Evolutionary conservation across 1,284 basidiomycete species (phyloP).

Genomic region (Fereydounia khargensis): DNA sequence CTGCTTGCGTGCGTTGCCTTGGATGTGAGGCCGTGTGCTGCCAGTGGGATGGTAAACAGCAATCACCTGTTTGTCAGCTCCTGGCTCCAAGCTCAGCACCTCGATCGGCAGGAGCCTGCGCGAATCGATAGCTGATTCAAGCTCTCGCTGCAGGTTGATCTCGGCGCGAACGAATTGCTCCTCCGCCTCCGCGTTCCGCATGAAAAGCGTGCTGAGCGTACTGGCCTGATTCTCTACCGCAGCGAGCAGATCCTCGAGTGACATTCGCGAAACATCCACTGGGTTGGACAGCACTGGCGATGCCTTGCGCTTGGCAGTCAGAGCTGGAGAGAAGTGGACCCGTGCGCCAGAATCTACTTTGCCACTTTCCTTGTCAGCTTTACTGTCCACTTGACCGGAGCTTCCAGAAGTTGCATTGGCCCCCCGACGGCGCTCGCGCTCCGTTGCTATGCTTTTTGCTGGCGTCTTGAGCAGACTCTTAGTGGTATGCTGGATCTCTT

Average conservation of each 20-base stretch:
- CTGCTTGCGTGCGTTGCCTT: slow-evolving; percentile 59
- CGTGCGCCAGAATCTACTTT: slow-evolving; percentile 15
- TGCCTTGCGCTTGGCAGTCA: slow-evolving; percentile 53
- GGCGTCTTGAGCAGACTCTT: too few species aligned
- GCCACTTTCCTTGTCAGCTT: slow-evolving; percentile 24
- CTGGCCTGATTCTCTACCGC: slow-evolving; percentile 60
- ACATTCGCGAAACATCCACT: slow-evolving; percentile 58
- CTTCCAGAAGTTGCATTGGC: too few species aligned
- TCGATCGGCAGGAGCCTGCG: slow-evolving; percentile 59
- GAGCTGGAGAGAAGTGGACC: slow-evolving; percentile 48
- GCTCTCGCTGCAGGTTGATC: slow-evolving; percentile 59
- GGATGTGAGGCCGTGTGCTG: slow-evolving; percentile 60
- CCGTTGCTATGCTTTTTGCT: too few species aligned
- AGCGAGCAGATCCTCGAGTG: slow-evolving; percentile 59
- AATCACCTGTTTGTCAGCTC: slow-evolving; percentile 58
- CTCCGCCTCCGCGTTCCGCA: slow-evolving; percentile 60
- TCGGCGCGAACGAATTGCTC: slow-evolving; percentile 60
- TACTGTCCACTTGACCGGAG: too few species aligned
- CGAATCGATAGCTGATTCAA: slow-evolving; percentile 57
- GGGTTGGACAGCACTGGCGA: slow-evolving; percentile 44
- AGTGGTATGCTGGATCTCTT: slow-evolving; percentile 25
- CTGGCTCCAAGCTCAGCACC: slow-evolving; percentile 55
- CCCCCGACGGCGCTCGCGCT: too few species aligned
- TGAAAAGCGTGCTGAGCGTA: slow-evolving; percentile 55
- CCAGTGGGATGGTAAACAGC: slow-evolving; percentile 61